phyloP scores from a whole-genome alignment of 768 basidiomycete species.

The Tulasnella sp. region DNA sequence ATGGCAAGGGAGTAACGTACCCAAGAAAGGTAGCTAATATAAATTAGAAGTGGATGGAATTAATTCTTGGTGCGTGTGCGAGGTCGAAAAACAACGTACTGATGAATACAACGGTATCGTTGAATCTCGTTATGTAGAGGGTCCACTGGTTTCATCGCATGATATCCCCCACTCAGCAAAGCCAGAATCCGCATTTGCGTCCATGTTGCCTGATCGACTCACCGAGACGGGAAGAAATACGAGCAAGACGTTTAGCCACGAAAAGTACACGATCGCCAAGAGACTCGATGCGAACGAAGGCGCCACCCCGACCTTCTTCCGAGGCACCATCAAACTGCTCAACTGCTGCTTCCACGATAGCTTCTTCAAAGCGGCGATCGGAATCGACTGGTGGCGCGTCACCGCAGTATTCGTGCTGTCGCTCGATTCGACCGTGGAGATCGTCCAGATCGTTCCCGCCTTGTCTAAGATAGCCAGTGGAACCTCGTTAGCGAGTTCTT shows the following conservation, averaged over 20 bases:
- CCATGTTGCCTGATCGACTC: slow-evolving; percentile 24
- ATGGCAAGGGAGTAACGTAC: background rate
- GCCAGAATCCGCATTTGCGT: background rate
- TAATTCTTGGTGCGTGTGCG: background rate
- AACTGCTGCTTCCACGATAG: too few relatives aligned
- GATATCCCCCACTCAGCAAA: background rate
- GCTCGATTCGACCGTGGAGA: too few relatives aligned
- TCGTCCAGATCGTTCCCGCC: too few relatives aligned
- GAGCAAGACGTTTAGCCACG: slow-evolving; percentile 61
- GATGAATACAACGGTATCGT: slow-evolving; percentile 57
- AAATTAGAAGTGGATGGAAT: background rate
- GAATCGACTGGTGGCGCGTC: too few relatives aligned
- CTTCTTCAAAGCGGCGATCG: too few relatives aligned
- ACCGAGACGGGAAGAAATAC: slow-evolving; percentile 64
- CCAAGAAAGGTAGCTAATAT: background rate
- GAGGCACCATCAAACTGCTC: slow-evolving; percentile 13
- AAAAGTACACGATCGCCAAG: slow-evolving; percentile 41
- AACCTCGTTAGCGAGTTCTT: too few relatives aligned
- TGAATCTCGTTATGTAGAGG: slow-evolving; percentile 46
- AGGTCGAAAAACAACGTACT: slow-evolving; percentile 52
- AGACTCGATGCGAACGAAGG: slow-evolving; percentile 40
- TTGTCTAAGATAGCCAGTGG: too few relatives aligned
- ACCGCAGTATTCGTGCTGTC: too few relatives aligned
- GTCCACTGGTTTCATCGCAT: too few relatives aligned
- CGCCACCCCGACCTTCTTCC: slow-evolving; percentile 30